phyloP scores from a whole-genome alignment of 192 early-diverging fungal species.

The Coemansia sp. region DNA sequence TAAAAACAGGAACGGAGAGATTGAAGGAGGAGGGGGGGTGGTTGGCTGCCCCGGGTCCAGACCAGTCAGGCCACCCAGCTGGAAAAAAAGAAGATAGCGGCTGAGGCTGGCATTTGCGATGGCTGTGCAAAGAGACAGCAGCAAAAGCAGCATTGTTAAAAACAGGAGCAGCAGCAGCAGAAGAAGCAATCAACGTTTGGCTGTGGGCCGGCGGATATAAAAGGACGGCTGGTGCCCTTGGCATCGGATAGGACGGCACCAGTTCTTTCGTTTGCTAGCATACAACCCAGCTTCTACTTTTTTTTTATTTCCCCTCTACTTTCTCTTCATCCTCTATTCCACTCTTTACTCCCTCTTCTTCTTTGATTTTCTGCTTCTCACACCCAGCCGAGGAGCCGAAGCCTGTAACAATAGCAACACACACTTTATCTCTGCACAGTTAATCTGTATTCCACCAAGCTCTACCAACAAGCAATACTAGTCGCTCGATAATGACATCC shows the following conservation, averaged over 20 bases:
- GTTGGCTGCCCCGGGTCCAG: neutral
- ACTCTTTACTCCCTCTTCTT: neutral
- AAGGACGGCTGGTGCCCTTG: too few species aligned
- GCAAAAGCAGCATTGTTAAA: too few species aligned
- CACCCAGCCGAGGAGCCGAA: neutral
- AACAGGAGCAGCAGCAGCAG: too few species aligned
- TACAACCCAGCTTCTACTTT: neutral
- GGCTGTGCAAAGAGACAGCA: too few species aligned
- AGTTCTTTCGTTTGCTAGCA: neutral
- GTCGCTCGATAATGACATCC: conserved; percentile 23
- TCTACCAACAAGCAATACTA: neutral
- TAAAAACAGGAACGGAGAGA: neutral
- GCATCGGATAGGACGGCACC: neutral
- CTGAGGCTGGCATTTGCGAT: too few species aligned
- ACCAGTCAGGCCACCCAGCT: neutral
- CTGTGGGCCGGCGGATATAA: too few species aligned
- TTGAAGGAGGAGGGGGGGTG: neutral
- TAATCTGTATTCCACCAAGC: neutral
- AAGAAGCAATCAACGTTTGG: too few species aligned
- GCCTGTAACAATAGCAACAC: conserved; percentile 10
- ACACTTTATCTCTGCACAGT: neutral
- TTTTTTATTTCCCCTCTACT: neutral
- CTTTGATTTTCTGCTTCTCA: neutral
- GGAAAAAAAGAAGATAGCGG: too few species aligned
- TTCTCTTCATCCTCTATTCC: neutral